Evolutionary conservation across 371 early-diverging fungal species (phyloP), one percentile per base, ranked within the genome.

Genomic region (Rhizopus sp.): DNA sequence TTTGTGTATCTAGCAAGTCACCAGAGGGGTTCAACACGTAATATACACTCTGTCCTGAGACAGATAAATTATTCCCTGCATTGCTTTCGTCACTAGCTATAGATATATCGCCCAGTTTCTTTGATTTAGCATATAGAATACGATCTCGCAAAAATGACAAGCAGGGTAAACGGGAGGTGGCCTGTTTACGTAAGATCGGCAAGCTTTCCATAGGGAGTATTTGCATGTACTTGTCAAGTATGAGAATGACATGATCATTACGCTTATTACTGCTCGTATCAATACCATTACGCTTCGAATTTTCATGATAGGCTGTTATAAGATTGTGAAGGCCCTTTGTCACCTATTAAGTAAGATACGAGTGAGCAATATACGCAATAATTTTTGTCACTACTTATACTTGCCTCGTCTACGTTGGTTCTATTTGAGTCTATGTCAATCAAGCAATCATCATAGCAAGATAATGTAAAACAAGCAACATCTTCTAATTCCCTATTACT

Each of bases 21-120:
- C 89, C 90, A 5, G 81, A 80, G 0, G 98, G 97, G 70, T 98
- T 97, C 41, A 98, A 77, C 4, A 96, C 75, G 61, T 94, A 98
- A 62, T 74, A 91, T 0, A 84, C 78, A 7, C 72, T 86, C 4
- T 60, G 47, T 8, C 65, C 60, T 50, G 91, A 78, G 5, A 90
- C 73, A 1, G 57, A 53, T 10, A 80, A 46, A 54, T 83, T 83
- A 5, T 52, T 45, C 42, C 51, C 54, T 8, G 31, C 41, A 39
- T 54, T 64, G 10, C 13, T 2, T n/a, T 41, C 52, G 9, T 60
- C 53, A 38, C 32, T 29, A 15, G 38, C 16, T 15, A 30, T 38
- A 6, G 10, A n/a, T 0, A 2, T 15, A 6, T n/a, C 41, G 6
- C n/a, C 1, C 6, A n/a, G 5, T 15, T 41, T 41, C 4, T 60